Conservation (phyloP, 2,329 filamentous ascomycete species). For the Emmonsiellopsis sp. region DNA sequence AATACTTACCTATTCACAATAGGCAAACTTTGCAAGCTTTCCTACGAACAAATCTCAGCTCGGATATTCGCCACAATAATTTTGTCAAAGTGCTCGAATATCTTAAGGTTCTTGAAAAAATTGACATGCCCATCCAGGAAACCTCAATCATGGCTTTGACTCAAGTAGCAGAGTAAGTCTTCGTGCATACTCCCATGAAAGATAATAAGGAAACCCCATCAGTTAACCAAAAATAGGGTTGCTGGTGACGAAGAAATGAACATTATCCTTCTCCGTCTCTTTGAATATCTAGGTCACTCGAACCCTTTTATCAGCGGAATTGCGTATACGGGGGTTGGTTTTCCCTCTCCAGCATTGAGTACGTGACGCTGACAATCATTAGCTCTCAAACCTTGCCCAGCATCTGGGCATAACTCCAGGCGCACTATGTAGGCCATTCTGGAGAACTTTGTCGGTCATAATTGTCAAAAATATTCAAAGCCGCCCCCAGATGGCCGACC, state of each 20-base stretch:
- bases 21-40: constrained; percentile 60
- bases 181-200: background rate
- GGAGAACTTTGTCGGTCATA: constrained; percentile 73
- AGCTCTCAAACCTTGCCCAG: constrained; percentile 64
- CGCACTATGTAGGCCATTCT: constrained; percentile 75
- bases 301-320: constrained; percentile 72
- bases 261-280: constrained; percentile 69
- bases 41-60: constrained; percentile 42
- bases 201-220: background rate
- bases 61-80: constrained; percentile 51
- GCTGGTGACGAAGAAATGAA: constrained; percentile 77
- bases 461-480: constrained; percentile 73
- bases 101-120: constrained; percentile 62
- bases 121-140: constrained; percentile 62
- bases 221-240: constrained; percentile 37
- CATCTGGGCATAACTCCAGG: constrained; percentile 52
- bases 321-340: constrained; percentile 67
- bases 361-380: constrained; percentile 3
- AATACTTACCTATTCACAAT: constrained; percentile 9
- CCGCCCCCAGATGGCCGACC: constrained; percentile 71
- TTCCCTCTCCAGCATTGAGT: constrained; percentile 4
- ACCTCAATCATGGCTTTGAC: constrained; percentile 79
- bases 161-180: constrained; percentile 62
- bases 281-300: constrained; percentile 77
- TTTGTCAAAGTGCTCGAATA: constrained; percentile 61